These are phyloP conservation scores for Cyberlindnera misumaiensis DNA, from an alignment of 805 yeast species.

Conservation along the genomic window DNA sequence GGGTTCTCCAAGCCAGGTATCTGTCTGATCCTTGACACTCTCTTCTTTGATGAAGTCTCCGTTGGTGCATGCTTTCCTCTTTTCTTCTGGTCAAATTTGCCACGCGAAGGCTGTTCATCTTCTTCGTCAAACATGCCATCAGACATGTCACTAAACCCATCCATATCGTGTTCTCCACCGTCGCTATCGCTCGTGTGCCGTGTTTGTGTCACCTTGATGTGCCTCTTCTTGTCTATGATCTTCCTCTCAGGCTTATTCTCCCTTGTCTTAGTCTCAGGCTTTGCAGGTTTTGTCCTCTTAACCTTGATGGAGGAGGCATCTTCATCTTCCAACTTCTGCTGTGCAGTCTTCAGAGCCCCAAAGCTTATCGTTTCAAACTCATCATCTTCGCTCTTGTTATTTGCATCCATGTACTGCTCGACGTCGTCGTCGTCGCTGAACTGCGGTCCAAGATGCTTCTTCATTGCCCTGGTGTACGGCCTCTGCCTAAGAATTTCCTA, in stretches of 20 bases:
- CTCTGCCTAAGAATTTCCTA: background rate
- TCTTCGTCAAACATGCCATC: conserved; percentile 26
- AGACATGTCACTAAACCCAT: conserved; percentile 28
- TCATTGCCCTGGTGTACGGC: conserved; percentile 5
- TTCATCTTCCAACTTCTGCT: conserved; percentile 30
- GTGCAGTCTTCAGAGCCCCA: conserved; percentile 58
- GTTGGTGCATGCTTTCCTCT: conserved; percentile 82
- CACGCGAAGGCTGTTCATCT: conserved; percentile 15
- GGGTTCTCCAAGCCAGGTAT: conserved; percentile 58
- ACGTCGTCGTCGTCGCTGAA: conserved; percentile 18
- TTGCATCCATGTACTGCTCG: conserved; percentile 9
- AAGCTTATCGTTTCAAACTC: conserved; percentile 52
- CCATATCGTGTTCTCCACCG: conserved; percentile 8
- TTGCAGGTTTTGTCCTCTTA: background rate
- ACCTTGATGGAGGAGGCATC: conserved; percentile 1
- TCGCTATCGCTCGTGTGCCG: conserved; percentile 4
- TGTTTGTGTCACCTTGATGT: conserved; percentile 12
- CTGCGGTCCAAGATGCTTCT: conserved; percentile 12
- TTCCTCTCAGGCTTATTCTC: conserved; percentile 1
- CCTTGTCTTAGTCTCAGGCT: conserved; percentile 1
- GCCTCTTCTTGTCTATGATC: conserved; percentile 1
- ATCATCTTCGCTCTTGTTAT: conserved; percentile 19
- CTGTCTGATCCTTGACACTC: conserved; percentile 62
- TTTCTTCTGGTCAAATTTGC: conserved; percentile 21
- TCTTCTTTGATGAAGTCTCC: conserved; percentile 67